phyloP scores from a whole-genome alignment of 352 stramenopile genomes.

The Phytopythium chamaehyphon region DNA sequence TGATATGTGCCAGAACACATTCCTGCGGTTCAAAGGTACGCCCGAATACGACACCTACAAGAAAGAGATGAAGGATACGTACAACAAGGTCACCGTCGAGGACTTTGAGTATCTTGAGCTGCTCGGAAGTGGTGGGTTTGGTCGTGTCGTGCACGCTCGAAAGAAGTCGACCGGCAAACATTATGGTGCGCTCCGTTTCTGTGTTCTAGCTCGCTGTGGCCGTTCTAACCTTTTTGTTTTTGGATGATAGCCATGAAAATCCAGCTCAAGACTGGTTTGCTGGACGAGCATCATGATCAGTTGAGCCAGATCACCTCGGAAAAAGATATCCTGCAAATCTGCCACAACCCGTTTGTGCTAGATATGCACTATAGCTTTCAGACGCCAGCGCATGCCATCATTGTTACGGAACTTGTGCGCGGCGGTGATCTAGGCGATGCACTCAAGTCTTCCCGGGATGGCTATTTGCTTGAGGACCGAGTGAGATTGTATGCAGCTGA shows the following conservation, averaged over 20 bases:
- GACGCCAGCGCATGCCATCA: conserved; percentile 79
- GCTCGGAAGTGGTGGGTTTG: conserved; percentile 89
- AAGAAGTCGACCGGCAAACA: conserved; percentile 90
- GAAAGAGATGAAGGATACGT: conserved; percentile 79
- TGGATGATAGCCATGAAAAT: conserved; percentile 84
- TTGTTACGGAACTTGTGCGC: conserved; percentile 85
- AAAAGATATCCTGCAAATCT: conserved; percentile 86
- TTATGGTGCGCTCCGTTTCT: conserved; percentile 47
- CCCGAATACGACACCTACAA: conserved; percentile 69
- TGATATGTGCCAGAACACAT: conserved; percentile 83
- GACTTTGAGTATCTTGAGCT: conserved; percentile 84
- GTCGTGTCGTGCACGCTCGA: conserved; percentile 83
- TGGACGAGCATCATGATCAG: conserved; percentile 85
- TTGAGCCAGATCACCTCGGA: conserved; percentile 85
- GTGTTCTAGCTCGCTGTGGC: not conserved
- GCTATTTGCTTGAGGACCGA: conserved; percentile 71
- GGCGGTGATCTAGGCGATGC: conserved; percentile 76
- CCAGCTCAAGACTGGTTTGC: conserved; percentile 85
- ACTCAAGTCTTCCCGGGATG: conserved; percentile 61
- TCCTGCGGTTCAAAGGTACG: conserved; percentile 69
- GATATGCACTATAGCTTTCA: conserved; percentile 92
- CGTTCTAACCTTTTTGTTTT: not conserved
- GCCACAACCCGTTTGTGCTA: conserved; percentile 86
- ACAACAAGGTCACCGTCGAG: conserved; percentile 84
- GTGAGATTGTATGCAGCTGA: conserved; percentile 81